Evolutionary conservation across 495 filamentous ascomycete genomes (phyloP), one percentile per base, ranked within the genome.

Genomic region (Aspergillus asperescens): DNA sequence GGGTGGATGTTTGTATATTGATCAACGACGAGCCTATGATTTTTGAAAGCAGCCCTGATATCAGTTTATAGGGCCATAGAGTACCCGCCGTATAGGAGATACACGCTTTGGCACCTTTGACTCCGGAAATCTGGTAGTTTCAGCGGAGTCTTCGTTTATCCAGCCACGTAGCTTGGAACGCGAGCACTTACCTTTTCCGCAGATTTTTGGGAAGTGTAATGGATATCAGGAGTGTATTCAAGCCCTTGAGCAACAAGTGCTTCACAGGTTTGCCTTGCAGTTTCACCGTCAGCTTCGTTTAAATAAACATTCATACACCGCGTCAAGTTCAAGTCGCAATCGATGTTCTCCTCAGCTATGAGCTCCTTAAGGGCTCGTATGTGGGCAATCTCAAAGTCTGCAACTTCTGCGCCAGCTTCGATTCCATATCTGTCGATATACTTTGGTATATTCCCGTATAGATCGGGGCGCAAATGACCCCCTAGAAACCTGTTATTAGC

Each of bases 31-130:
- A 57, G n/a, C 56, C 52, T 7, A 83, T 48, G 13, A 77, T 77
- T 39, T 77, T 53, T 43, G 74, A 75, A 34, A 90, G 57, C 6
- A 90, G 61, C 0, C 82, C 79, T n/a, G 79, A 60, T 2, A 76
- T 69, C 51, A 91, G 79, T 45, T 78, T 78, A 62, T 90, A 90
- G 3, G 82, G 76, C 61, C 78, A 82, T 9, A 90, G 37, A 47
- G 80, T 84, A 0, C 83, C 86, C 1, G 85, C 81, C 0, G 69
- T 61, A 37, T 63, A 71, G 12, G 63, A 68, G 28, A 68, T 54
- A 40, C 68, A 68, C 5, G 61, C 66, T 39, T 66, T 63, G 0
- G 67, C 67, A 18, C 62, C 57, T 52, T 62, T 65, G 31, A 72
- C 64, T 3, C 66, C 63, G 3, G 67, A 66, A 4, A 58, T 54